phyloP scores from a whole-genome alignment of 2,329 filamentous ascomycete species.

The Sporothrix inflata region DNA sequence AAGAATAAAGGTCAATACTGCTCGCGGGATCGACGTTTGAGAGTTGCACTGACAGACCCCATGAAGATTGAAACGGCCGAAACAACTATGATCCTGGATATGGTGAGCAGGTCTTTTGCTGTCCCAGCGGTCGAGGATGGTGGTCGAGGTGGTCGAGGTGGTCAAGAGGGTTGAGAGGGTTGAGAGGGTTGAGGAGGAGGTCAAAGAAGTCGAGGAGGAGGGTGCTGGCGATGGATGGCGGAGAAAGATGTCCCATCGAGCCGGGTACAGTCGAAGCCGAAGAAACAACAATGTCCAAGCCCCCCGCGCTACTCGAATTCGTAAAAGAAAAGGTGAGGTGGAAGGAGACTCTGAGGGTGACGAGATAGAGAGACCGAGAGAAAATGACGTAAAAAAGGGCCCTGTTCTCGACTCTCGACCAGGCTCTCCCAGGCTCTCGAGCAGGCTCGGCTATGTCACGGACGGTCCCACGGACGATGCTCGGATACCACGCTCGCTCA shows the following conservation, averaged over 20 bases:
- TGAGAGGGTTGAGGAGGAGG: slow-evolving; percentile 13
- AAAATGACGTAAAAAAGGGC: neutral
- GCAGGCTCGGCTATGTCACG: slow-evolving; percentile 17
- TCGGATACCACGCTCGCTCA: neutral
- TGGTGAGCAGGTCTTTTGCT: slow-evolving; percentile 29
- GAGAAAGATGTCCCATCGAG: slow-evolving; percentile 39
- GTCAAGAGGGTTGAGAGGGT: neutral
- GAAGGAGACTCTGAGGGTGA: neutral
- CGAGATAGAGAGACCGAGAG: neutral
- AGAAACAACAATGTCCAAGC: slow-evolving; percentile 16
- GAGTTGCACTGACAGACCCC: slow-evolving; percentile 44
- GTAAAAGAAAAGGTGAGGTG: neutral
- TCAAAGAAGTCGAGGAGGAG: neutral
- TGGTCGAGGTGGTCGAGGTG: neutral
- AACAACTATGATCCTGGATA: slow-evolving; percentile 43
- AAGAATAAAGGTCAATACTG: slow-evolving; percentile 36
- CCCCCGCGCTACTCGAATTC: neutral
- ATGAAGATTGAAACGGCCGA: slow-evolving; percentile 47
- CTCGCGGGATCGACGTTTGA: slow-evolving; percentile 46
- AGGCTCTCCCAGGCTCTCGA: neutral
- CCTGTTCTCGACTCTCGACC: neutral
- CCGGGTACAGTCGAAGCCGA: slow-evolving; percentile 23
- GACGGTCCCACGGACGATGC: slow-evolving; percentile 18
- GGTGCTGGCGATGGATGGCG: slow-evolving; percentile 30
- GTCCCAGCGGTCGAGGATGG: slow-evolving; percentile 33